A percentile compares a stretch with the other conserved stretches of the same genome.
Conservation (phyloP, 2,329 filamentous ascomycete genomes). For the Fusarium sp. region DNA sequence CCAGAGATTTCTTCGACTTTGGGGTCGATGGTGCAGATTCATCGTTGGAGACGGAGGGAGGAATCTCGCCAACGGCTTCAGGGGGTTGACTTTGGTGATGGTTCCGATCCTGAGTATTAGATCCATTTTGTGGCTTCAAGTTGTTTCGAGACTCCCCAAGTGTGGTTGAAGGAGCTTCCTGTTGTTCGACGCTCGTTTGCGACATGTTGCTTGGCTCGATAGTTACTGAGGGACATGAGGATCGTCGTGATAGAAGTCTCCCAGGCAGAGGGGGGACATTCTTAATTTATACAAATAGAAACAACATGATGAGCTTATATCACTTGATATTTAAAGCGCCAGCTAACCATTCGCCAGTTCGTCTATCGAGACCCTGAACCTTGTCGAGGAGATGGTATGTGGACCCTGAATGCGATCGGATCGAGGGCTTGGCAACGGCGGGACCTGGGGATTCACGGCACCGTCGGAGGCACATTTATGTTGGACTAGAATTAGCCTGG, state of each 20-base stretch:
- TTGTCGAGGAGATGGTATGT: neutral
- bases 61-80: neutral
- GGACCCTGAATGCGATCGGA: conserved; percentile 34
- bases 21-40: neutral
- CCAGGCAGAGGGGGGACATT: neutral
- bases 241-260: neutral
- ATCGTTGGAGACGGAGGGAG: neutral
- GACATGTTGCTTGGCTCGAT: conserved; percentile 12
- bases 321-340: neutral
- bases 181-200: conserved; percentile 7
- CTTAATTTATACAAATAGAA: neutral
- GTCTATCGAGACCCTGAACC: neutral
- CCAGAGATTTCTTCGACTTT: conserved; percentile 21
- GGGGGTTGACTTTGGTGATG: neutral
- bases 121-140: neutral
- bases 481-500: neutral
- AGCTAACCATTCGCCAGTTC: neutral
- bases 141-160: neutral
- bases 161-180: neutral
- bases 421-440: conserved; percentile 5
- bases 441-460: neutral
- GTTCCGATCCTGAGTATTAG: neutral
- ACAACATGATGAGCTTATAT: neutral
- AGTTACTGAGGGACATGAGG: neutral
- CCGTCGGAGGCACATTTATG: neutral